Conservation (phyloP, 2,329 filamentous ascomycete genomes). For the Ophiosphaerella korrae region DNA sequence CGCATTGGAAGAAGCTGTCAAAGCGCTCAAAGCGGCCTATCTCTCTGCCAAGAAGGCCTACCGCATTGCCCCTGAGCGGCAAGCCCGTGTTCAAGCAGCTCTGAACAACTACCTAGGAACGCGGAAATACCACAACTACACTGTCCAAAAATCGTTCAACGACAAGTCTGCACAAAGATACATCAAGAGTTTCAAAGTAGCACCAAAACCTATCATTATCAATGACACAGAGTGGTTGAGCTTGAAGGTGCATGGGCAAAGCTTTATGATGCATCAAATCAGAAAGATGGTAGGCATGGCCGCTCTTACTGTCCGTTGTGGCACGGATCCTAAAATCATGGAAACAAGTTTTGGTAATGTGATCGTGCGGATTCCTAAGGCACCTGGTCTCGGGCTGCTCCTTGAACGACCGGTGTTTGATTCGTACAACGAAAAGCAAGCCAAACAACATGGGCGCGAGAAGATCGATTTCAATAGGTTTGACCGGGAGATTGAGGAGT, state of each 20-base stretch:
- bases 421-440: slow-evolving; percentile 78
- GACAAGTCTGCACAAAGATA: slow-evolving; percentile 87
- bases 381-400: slow-evolving; percentile 83
- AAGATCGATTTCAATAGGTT: slow-evolving; percentile 79
- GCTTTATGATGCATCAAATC: slow-evolving; percentile 99
- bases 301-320: slow-evolving; percentile 81
- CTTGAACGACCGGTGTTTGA: slow-evolving; percentile 92
- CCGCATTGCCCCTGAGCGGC: slow-evolving; percentile 73
- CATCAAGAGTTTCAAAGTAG: slow-evolving; percentile 87
- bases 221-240: slow-evolving; percentile 94
- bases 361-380: slow-evolving; percentile 89
- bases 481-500: slow-evolving; percentile 78
- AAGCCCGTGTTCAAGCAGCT: slow-evolving; percentile 75
- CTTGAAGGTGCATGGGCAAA: slow-evolving; percentile 94
- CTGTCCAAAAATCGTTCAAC: slow-evolving; percentile 79
- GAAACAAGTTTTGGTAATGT: slow-evolving; percentile 71
- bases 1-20: slow-evolving; percentile 51
- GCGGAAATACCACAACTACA: slow-evolving; percentile 96
- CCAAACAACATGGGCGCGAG: slow-evolving; percentile 65
- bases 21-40: slow-evolving; percentile 76
- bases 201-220: slow-evolving; percentile 72
- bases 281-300: slow-evolving; percentile 98
- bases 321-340: slow-evolving; percentile 74
- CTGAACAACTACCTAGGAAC: slow-evolving; percentile 81
- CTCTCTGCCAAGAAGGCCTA: slow-evolving; percentile 82